phyloP scores from a whole-genome alignment of 331 rosid genomes.

The Telfairia occidentalis region DNA sequence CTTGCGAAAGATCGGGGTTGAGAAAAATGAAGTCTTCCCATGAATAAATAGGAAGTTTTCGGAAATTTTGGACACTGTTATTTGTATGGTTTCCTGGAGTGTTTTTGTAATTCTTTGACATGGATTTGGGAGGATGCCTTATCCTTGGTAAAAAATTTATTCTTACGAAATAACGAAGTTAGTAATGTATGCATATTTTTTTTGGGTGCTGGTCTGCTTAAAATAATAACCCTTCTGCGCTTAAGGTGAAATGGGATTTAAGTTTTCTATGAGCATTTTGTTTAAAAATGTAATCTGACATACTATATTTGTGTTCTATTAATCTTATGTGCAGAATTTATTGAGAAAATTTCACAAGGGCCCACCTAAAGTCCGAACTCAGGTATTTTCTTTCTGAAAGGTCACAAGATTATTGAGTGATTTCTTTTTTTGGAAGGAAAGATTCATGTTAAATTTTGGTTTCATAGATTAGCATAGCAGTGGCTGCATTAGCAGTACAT shows the following conservation, averaged over 20 bases:
- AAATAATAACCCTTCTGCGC: not conserved
- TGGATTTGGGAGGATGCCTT: not conserved
- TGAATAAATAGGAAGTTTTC: not conserved
- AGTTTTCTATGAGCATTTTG: not conserved
- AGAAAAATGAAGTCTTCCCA: not conserved
- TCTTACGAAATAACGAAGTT: too few species aligned
- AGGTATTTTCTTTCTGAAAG: conserved; percentile 38
- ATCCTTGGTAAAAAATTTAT: too few species aligned
- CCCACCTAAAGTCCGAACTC: conserved; percentile 94
- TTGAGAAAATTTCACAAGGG: conserved; percentile 89
- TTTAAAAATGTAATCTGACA: not conserved
- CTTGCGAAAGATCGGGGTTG: not conserved
- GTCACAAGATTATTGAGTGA: not conserved
- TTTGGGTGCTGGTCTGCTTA: not conserved
- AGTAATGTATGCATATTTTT: not conserved
- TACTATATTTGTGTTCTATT: conserved; percentile 1
- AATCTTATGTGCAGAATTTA: conserved; percentile 57
- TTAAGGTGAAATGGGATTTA: not conserved
- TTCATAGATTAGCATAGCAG: conserved; percentile 93
- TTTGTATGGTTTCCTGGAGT: not conserved
- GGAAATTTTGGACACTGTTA: not conserved
- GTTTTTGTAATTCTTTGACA: not conserved
- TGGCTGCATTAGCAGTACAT: conserved; percentile 98
- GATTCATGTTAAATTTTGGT: conserved; percentile 24
- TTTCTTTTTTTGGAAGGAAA: conserved; percentile 7